Evolutionary conservation across 169 alveolate genomes (phyloP), one percentile per base, ranked within the genome.

Genomic region (Plasmodium reichenowi): DNA sequence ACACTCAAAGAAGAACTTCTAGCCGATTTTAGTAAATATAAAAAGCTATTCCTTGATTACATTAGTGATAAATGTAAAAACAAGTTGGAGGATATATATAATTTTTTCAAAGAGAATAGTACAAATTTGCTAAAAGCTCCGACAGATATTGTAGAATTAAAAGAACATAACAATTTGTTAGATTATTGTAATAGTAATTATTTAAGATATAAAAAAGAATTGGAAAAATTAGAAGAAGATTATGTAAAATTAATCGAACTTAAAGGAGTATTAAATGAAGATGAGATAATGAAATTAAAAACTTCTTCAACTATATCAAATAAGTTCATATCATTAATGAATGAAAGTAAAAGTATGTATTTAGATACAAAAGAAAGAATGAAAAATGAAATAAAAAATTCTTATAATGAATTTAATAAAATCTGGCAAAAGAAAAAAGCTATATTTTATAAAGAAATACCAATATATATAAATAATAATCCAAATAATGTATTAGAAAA

Each of bases 231-330:
- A 24, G 92, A 86, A 72, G 73, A 71, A 59, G 92, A 86, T 54
- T 86, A 86, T 66, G 22, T 86, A 62, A 70, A 86, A 52, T 64
- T 86, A 24, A 72, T 72, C 43, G 92, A 86, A 71, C 72, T 86
- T 47, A 86, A 86, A 86, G 92, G 92, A 26, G 92, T 71, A 48
- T 50, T 86, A 62, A 86, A 86, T 54, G 92, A 86, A 86, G 92
- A 86, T 29, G 92, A 86, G 56, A 86, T 86, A 24, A 72, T 86
- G 88, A 86, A 86, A 38, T 60, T 86, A 73, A 86, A 86, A 73
- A 86, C 68, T 20, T 71, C 87, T 12, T 70, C 85, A 48, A 86
- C 22, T 22, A 64, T 86, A 73, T 86, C 88, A 6, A 60, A 48
- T n/a, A 86, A 72, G 62, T 86, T 86, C 72, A 75, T 71, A 86